Base-by-base conservation (phyloP, 2,329 filamentous ascomycete genomes). In the Exophiala aquamarina region DNA sequence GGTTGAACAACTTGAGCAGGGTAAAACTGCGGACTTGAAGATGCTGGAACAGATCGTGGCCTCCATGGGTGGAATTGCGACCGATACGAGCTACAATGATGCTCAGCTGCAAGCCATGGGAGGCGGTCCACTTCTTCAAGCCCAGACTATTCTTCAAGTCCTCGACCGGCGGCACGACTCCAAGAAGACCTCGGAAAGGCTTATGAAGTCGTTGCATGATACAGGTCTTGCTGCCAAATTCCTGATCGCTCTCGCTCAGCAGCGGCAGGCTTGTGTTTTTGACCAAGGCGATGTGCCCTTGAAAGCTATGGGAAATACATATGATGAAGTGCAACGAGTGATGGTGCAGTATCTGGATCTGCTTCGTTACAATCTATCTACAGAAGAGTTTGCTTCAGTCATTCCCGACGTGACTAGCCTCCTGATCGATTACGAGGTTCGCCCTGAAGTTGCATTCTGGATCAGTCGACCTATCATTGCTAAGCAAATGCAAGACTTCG, bases 31-130 rank as follows among this genome's bases (percentile, higher is more conserved):
- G 8, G 91, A 97, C 65, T 76, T 98, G 26, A 89, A 95, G 54
- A 88, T 98, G 50, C 73, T 98, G 33, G 87, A 93, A 63, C 89
- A 97, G 62, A 79, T 98, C 50, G 86, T 97, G 41, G 83, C 83
- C 28, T 88, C 87, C 2, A 97, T 98, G 93, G 89, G 89, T 14
- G 94, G 94, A 36, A 91, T 98, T 50, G 84, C 92, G 10, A 84
- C 91, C 3, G 86, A 92, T 50, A 80, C 84, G 42, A 89, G 91
- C 61, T 92, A 95, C 61, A 96, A 89, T 21, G 92, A 98, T 58
- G 74, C 84, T 14, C 91, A 96, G 67, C 79, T 95, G 20, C 75
- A 88, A 53, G 90, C 89, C 11, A 90, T 98, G 81, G 89, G 88
- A 32, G 92, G 91, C 51, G 91, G 92, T 11, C 82, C 89, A 41